Conservation (phyloP, 176 grass and related monocot species). For the Paspalum vaginatum region DNA sequence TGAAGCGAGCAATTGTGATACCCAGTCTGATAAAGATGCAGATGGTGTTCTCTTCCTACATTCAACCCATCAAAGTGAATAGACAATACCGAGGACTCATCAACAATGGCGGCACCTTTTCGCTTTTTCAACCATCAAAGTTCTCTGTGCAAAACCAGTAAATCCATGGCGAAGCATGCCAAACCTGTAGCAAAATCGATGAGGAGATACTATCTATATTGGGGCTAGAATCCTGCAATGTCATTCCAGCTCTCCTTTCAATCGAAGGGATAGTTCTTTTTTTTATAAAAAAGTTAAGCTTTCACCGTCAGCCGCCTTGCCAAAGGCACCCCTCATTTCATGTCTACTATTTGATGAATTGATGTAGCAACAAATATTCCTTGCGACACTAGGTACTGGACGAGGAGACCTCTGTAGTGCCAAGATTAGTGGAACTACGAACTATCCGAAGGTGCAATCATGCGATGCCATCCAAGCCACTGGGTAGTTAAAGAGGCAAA, state of each 20-base stretch:
- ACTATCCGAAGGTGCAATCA: slow-evolving; percentile 36
- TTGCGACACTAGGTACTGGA: neutral
- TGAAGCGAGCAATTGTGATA: neutral
- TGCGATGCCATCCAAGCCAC: neutral
- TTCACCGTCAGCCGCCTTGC: neutral
- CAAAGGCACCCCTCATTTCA: slow-evolving; percentile 1
- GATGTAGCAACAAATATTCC: slow-evolving; percentile 24
- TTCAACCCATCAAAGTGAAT: neutral
- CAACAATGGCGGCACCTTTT: neutral
- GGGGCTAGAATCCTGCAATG: neutral
- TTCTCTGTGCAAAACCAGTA: neutral
- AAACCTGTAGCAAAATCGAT: neutral
- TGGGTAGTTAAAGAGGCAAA: neutral
- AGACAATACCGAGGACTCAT: neutral
- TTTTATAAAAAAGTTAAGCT: neutral
- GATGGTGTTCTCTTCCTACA: neutral
- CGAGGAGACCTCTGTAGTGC: neutral
- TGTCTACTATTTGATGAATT: slow-evolving; percentile 27
- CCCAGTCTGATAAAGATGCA: neutral
- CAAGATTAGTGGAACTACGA: slow-evolving; percentile 38
- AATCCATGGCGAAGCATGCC: slow-evolving; percentile 4
- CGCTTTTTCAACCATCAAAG: neutral
- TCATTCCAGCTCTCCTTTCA: neutral
- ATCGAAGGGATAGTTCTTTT: slow-evolving; percentile 1
- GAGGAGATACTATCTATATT: neutral